phyloP scores from a whole-genome alignment of 371 early-diverging fungal species.

The Nosema granulosis region DNA sequence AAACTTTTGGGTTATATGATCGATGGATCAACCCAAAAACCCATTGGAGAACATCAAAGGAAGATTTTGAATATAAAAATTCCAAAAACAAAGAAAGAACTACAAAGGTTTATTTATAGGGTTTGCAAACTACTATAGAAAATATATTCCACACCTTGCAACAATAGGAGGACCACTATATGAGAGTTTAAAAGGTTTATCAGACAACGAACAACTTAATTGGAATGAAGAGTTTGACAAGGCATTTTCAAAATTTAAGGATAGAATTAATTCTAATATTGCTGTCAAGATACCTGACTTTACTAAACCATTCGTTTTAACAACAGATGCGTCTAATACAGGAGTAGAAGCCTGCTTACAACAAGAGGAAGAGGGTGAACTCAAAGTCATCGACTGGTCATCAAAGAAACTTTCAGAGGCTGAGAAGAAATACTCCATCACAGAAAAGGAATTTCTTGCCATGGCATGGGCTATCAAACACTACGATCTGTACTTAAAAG shows the following conservation, averaged over 20 bases:
- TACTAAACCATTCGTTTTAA: constrained; percentile 33
- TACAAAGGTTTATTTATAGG: constrained; percentile 35
- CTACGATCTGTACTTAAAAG: constrained; percentile 42
- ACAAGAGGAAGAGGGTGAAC: constrained; percentile 29
- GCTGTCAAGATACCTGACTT: constrained; percentile 27
- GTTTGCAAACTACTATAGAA: constrained; percentile 34
- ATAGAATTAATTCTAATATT: background rate
- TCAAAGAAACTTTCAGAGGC: constrained; percentile 30
- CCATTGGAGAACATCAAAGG: constrained; percentile 9
- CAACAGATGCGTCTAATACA: constrained; percentile 49
- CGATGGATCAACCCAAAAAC: background rate
- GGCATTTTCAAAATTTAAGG: no score
- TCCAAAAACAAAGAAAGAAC: constrained; percentile 10
- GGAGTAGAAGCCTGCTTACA: constrained; percentile 46
- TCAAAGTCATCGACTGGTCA: constrained; percentile 1
- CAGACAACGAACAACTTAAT: background rate
- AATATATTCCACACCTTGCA: constrained; percentile 12
- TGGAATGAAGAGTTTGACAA: background rate
- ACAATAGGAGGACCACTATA: background rate
- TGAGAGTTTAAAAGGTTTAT: background rate
- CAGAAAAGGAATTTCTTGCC: constrained; percentile 53
- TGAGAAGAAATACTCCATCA: constrained; percentile 44
- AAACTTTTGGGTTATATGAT: constrained; percentile 46
- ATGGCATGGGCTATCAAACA: constrained; percentile 38
- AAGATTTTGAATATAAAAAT: background rate